Evolutionary conservation across 352 stramenopile species (phyloP), one percentile per base, ranked within the genome.

Genomic region (Pythium sp.): DNA sequence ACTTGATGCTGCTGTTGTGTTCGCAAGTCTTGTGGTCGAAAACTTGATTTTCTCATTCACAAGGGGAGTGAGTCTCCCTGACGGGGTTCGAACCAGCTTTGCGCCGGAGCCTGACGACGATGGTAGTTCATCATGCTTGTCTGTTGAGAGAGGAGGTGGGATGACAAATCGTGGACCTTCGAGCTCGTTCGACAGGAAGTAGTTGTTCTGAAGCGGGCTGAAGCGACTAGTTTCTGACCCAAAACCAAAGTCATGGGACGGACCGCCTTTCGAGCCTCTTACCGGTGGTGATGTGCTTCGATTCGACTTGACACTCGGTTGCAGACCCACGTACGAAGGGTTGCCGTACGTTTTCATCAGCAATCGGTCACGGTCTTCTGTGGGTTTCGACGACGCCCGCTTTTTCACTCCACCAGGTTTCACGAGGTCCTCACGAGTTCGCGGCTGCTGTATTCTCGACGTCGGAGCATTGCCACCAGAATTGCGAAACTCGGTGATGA

Each of bases 271-370:
- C 11, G 34, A 41, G 0, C 26, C 24, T 3, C 11, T 41, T 4
- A 49, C 11, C 14, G 46, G 38, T 9, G 46, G 58, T 7, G 64
- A 66, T 3, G 58, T 58, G 28, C 47, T 71, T 58, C 58, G 28
- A 24, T 53, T 64, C 15, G 64, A 51, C 7, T 49, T 36, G n/a
- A 11, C 30, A 28, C 20, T 59, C 24, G 56, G 64, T 20, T 79
- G 46, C 20, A 62, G 54, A 49, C 75, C 70, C 15, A 54, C 63
- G 51, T 74, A 24, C 58, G 64, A 34, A 67, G 67, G 70, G 49
- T 60, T 77, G 28, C 81, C 82, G 61, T 90, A 90, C 18, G 79
- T 90, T 68, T 81, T 78, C 49, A 82, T 49, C 14, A 90, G 46
- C 24, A 80, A 46, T 4, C 71, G 74, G 43, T 90, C 76, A n/a